These are phyloP conservation scores for Rhodotorula taiwanensis DNA, from an alignment of 768 basidiomycete species.

Conservation along the genomic window DNA sequence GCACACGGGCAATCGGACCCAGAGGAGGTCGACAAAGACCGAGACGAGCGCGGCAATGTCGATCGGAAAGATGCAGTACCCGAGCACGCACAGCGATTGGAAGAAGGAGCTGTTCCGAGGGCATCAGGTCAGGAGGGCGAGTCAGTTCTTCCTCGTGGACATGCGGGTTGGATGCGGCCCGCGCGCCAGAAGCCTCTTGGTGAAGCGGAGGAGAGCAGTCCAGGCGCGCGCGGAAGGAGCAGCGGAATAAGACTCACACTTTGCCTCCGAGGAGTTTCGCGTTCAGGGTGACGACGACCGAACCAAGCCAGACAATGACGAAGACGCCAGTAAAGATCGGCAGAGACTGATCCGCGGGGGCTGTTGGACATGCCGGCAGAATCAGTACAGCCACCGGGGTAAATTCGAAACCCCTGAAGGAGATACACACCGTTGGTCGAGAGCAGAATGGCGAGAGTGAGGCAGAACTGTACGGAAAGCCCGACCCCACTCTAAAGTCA, in stretches of 20 bases:
- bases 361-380: constrained; percentile 50
- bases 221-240: too few species aligned
- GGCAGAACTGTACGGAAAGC: constrained; percentile 51
- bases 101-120: constrained; percentile 70
- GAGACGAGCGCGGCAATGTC: constrained; percentile 82
- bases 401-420: neutral
- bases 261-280: constrained; percentile 60
- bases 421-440: constrained; percentile 62
- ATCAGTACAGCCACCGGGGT: neutral
- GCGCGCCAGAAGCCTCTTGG: neutral
- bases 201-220: neutral
- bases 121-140: constrained; percentile 7
- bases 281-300: constrained; percentile 86
- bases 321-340: constrained; percentile 81
- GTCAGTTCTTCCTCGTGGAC: neutral
- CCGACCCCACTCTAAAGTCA: constrained; percentile 38
- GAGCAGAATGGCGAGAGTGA: constrained; percentile 72
- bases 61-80: constrained; percentile 90
- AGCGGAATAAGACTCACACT: constrained; percentile 41
- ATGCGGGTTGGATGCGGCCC: neutral
- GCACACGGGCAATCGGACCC: constrained; percentile 77
- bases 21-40: constrained; percentile 75
- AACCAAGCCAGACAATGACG: constrained; percentile 82
- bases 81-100: constrained; percentile 87
- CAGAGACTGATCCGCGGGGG: constrained; percentile 71